Evolutionary conservation across 1,139 yeast genomes (phyloP).

Genomic region (Petasospora rhodanensis): DNA sequence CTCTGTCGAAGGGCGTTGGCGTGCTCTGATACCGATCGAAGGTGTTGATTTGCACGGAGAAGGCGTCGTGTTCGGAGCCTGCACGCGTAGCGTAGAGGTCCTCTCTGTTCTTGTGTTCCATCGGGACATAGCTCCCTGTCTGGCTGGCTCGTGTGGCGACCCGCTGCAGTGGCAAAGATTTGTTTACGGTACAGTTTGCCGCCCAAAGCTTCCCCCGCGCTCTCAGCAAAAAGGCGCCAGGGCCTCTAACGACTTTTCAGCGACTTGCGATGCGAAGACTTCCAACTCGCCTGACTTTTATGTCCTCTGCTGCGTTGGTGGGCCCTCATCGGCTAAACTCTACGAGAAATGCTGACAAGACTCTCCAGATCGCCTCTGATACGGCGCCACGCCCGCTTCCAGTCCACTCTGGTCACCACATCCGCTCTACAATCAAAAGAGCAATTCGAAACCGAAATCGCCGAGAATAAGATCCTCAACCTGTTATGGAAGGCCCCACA

Average conservation of each 20-base stretch:
- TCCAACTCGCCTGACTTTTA: too few relatives aligned
- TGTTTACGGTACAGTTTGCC: too few relatives aligned
- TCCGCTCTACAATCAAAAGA: slow-evolving; percentile 2
- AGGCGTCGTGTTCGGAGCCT: slow-evolving; percentile 7
- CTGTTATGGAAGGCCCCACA: slow-evolving; percentile 10
- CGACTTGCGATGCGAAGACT: too few relatives aligned
- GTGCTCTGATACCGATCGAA: slow-evolving; percentile 60
- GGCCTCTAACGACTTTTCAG: too few relatives aligned
- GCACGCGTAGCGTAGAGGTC: slow-evolving; percentile 14
- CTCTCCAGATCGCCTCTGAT: too few relatives aligned
- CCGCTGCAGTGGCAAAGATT: too few relatives aligned
- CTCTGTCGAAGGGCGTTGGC: slow-evolving; percentile 41
- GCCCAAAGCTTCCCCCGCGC: too few relatives aligned
- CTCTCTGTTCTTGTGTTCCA: slow-evolving; percentile 16
- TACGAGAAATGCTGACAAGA: too few relatives aligned
- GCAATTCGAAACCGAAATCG: slow-evolving; percentile 6
- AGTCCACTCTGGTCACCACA: slow-evolving; percentile 6
- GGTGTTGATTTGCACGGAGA: slow-evolving; percentile 45
- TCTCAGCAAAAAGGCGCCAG: too few relatives aligned
- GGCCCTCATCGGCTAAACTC: too few relatives aligned
- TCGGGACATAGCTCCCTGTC: slow-evolving; percentile 8
- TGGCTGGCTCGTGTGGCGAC: too few relatives aligned
- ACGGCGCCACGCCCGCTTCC: slow-evolving; percentile 3
- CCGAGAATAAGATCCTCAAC: slow-evolving; percentile 6
- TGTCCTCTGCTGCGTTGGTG: too few relatives aligned